A percentile compares a stretch with the other conserved stretches of the same genome.
phyloP scores from a whole-genome alignment of 2,329 filamentous ascomycete species.

The Pseudogymnoascus pannorum region DNA sequence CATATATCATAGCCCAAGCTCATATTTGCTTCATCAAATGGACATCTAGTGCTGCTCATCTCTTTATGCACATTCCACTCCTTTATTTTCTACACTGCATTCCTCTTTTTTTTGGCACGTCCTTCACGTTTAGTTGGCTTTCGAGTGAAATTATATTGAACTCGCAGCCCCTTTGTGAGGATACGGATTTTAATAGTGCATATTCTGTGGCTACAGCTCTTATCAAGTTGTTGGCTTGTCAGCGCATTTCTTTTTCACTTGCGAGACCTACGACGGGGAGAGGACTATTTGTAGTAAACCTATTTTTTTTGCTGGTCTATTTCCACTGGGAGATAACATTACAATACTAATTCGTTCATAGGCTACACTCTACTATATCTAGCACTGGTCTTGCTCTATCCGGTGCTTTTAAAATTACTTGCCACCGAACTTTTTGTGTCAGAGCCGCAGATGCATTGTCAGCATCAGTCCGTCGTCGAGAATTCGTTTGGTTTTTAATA shows the following conservation, averaged over 20 bases:
- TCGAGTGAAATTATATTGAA: neutral
- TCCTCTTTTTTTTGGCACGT: neutral
- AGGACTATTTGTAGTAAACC: neutral
- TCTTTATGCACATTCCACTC: neutral
- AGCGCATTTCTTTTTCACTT: neutral
- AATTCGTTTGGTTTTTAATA: neutral
- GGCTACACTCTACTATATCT: neutral
- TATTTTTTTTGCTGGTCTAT: neutral
- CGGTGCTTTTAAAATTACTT: neutral
- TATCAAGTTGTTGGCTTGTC: neutral
- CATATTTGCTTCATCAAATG: neutral
- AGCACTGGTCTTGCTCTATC: neutral
- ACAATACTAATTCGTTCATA: neutral
- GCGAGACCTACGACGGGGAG: neutral
- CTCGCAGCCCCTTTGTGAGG: neutral
- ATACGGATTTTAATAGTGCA: neutral
- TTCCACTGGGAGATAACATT: neutral
- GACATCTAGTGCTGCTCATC: neutral
- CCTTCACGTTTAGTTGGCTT: neutral
- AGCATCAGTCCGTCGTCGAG: neutral
- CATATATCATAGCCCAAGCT: neutral
- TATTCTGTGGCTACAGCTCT: neutral
- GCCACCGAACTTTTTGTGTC: neutral
- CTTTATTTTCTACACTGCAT: neutral
- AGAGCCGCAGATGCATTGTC: neutral